Base-by-base conservation (phyloP, 2,329 filamentous ascomycete species). In the Diaporthe sp. region DNA sequence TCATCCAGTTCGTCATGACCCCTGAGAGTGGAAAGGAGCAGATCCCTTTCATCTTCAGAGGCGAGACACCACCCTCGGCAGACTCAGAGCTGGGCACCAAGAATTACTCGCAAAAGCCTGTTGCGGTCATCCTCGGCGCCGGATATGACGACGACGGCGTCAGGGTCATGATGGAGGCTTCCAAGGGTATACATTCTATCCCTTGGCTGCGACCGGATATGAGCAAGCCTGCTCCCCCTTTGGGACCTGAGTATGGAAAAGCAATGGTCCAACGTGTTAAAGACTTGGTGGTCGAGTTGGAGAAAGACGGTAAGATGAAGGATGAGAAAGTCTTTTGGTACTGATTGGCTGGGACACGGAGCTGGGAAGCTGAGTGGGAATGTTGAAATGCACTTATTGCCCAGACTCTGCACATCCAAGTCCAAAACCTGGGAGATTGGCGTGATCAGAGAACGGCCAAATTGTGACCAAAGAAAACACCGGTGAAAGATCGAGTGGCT, bases 161-260 rank as follows among this genome's bases (percentile, higher is more conserved):
- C 19, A 68, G 77, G 49, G 53, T 68, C 7, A 76, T 80, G 75
- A 77, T 77, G 68, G 55, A 74, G 62, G 78, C 79, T 25, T 51
- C 76, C 19, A 67, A 46, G 34, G 75, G 77, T 8, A 75, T 78
- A 51, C 73, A 72, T 25, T 73, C 78, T 7, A 44, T 81, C 42
- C 80, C 80, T 6, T 80, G 79, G 79, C 73, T 81, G 19, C 75
- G 79, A 49, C 75, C 77, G 2, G 80, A 80, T 71, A 19, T 74
- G 42, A 74, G 60, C 51, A 80, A 78, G 67, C 76, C 78, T 28
- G 68, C 76, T 62, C 80, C 79, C 8, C 79, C 80, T 1, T 46
- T 76, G 51, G 80, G 79, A 6, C 79, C 79, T 1, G 76, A 77
- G 34, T 80, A 80, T 68, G 78, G 77, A n/a, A 79, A 80, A 70